Percentiles rank a stretch among this genome's conserved stretches.
These are phyloP conservation scores for Ceratocystis destructans DNA, from an alignment of 2,329 filamentous ascomycete genomes.

Conservation along the genomic window DNA sequence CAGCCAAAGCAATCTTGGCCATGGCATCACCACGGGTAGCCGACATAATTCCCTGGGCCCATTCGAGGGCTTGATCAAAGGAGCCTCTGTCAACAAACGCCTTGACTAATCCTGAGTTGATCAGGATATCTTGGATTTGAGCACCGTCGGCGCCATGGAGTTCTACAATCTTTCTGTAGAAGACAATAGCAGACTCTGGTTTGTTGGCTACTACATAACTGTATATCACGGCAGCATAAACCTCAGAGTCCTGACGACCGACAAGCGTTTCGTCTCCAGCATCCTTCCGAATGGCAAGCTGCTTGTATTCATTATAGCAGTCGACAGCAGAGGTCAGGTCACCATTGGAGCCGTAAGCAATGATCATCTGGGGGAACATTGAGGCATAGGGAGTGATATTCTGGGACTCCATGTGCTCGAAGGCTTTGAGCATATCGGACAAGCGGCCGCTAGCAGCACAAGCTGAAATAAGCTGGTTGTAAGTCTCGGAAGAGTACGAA, in stretches of 20 bases:
- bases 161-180: slow-evolving; percentile 65
- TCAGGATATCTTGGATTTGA: slow-evolving; percentile 56
- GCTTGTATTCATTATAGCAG: slow-evolving; percentile 89
- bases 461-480: slow-evolving; percentile 71
- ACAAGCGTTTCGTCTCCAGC: slow-evolving; percentile 54
- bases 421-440: slow-evolving; percentile 79
- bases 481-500: slow-evolving; percentile 67
- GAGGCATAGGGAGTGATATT: slow-evolving; percentile 61
- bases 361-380: slow-evolving; percentile 87
- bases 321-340: slow-evolving; percentile 82
- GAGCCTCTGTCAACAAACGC: slow-evolving; percentile 58
- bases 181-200: slow-evolving; percentile 66
- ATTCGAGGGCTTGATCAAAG: slow-evolving; percentile 58
- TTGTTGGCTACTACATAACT: slow-evolving; percentile 76
- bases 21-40: slow-evolving; percentile 45
- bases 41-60: slow-evolving; percentile 51
- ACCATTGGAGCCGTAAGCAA: slow-evolving; percentile 70
- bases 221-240: slow-evolving; percentile 84
- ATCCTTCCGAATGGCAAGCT: slow-evolving; percentile 73
- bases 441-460: slow-evolving; percentile 72
- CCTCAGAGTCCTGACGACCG: slow-evolving; percentile 62
- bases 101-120: slow-evolving; percentile 64
- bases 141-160: slow-evolving; percentile 44
- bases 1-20: slow-evolving; percentile 57
- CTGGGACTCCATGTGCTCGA: slow-evolving; percentile 76